phyloP scores from a whole-genome alignment of 371 early-diverging fungal species.

The Mucor mucedo region DNA sequence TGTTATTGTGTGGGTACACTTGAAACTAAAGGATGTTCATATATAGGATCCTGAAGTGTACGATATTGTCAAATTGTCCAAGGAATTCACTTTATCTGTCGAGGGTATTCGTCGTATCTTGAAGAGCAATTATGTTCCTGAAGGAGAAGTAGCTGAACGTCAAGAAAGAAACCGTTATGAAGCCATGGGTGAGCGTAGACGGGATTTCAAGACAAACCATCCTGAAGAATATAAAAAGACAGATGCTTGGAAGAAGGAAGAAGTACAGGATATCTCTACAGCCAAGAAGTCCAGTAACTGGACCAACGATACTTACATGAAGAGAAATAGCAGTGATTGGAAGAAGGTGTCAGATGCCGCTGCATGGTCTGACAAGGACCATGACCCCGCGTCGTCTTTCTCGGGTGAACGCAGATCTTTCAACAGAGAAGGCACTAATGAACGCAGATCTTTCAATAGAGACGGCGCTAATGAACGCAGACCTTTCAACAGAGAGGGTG shows the following conservation, averaged over 20 bases:
- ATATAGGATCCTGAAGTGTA: conserved; percentile 39
- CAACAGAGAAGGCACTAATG: neutral
- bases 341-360: neutral
- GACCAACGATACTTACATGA: conserved; percentile 13
- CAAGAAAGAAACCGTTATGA: conserved; percentile 44
- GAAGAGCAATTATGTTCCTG: conserved; percentile 41
- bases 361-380: neutral
- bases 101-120: conserved; percentile 47
- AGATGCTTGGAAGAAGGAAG: neutral
- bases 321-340: neutral
- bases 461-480: neutral
- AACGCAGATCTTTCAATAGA: neutral
- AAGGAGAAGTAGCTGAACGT: conserved; percentile 28
- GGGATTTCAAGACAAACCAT: conserved; percentile 15
- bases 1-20: neutral
- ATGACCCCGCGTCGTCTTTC: neutral
- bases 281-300: neutral
- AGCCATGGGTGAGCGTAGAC: conserved; percentile 42
- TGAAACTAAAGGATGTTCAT: neutral
- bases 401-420: neutral
- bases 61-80: conserved; percentile 25
- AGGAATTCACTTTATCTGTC: conserved; percentile 39
- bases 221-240: conserved; percentile 12
- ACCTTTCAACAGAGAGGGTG: neutral
- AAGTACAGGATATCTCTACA: conserved; percentile 7